Base-by-base conservation (phyloP, 768 basidiomycete genomes). In the Serendipita vermifera region DNA sequence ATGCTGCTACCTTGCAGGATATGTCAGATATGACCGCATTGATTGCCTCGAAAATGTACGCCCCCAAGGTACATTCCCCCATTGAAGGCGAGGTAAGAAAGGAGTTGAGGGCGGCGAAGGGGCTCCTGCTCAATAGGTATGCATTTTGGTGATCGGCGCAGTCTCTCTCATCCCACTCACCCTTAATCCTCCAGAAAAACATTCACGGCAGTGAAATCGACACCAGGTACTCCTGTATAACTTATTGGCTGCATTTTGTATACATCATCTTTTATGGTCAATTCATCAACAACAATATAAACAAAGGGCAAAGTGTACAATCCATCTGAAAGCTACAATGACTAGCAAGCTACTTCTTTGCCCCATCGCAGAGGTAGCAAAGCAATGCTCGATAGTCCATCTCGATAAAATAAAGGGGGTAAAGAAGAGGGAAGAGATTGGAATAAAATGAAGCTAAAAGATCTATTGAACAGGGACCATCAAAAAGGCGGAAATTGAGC, bases 41-140 rank as follows among this genome's bases (percentile, higher is more conserved):
- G 22, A 51, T 51, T 31, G 32, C 46, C 9, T 51, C 46, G 46
- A 51, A 29, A 29, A 51, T 51, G 46, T 51, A 51, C 32, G 46
- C 46, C 1, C 46, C 46, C 3, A 51, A 27, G 46, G 46, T 51
- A 7, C 46, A 51, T 31, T 51, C 46, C 5, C 24, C 24, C 29
- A 51, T 51, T n/a, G 46, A 51, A n/a, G 46, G 46, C 22, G 46
- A 51, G 32, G 46, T 51, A 31, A 22, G 46, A n/a, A 51, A 51
- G 32, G 46, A 51, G 32, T 27, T 51, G 26, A 22, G 46, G n/a
- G 46, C 46, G 4, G 46, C 46, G 27, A 51, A 51, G 24, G 46
- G 46, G 15, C 46, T 51, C 5, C 46, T 51, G 22, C 46, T 51
- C 22, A 51, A 51, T 0, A 20, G 46, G 46, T 51, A 27, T 31